These are phyloP conservation scores for Lithocarpus polystachyus DNA, from an alignment of 306 rosid species.

Conservation along the genomic window DNA sequence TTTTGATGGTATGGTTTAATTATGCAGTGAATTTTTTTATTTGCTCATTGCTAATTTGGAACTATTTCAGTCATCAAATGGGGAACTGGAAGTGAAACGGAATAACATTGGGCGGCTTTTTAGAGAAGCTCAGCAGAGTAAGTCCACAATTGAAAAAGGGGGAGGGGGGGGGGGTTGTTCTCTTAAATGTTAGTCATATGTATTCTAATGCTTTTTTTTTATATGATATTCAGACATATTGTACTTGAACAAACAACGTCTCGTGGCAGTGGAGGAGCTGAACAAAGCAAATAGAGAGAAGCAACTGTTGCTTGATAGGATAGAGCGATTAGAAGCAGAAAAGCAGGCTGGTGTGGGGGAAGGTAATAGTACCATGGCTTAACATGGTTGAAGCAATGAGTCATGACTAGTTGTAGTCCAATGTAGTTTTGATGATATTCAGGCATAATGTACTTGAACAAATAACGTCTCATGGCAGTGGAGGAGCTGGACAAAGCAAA, in stretches of 20 bases:
- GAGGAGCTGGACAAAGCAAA: conserved; percentile 55
- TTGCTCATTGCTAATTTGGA: neutral
- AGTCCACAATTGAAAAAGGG: conserved; percentile 1
- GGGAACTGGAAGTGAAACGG: conserved; percentile 30
- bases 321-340: conserved; percentile 56
- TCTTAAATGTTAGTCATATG: neutral
- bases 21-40: neutral
- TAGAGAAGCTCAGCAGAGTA: conserved; percentile 87
- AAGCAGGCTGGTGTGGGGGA: conserved; percentile 39
- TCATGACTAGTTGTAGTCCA: conserved; percentile 16
- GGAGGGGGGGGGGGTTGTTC: neutral
- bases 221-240: conserved; percentile 52
- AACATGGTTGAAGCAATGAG: neutral
- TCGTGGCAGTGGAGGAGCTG: conserved; percentile 59
- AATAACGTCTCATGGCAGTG: conserved; percentile 56
- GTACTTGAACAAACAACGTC: conserved; percentile 65
- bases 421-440: conserved; percentile 9
- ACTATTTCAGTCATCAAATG: conserved; percentile 36
- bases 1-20: neutral
- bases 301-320: conserved; percentile 39
- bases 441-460: conserved; percentile 72
- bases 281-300: conserved; percentile 52
- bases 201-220: neutral
- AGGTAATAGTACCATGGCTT: conserved; percentile 9
- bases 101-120: conserved; percentile 61